A percentile compares a stretch with the other conserved stretches of the same genome.
Evolutionary conservation across 208 protist genomes (phyloP).

Genomic region (Acanthamoeba castellanii): DNA sequence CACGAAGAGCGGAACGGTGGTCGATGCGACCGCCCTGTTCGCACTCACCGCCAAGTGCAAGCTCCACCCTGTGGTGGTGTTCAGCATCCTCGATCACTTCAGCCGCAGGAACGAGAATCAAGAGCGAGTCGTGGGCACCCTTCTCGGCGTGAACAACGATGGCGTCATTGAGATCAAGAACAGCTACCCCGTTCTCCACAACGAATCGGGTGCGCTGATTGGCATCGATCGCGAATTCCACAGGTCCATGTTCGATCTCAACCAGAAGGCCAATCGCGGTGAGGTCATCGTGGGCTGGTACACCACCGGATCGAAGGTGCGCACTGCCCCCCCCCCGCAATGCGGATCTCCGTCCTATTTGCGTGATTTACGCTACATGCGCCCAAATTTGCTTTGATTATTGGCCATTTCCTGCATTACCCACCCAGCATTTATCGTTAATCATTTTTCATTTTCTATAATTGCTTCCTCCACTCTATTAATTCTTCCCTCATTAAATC

Average conservation of each 20-base stretch:
- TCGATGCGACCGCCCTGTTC: slow-evolving; percentile 91
- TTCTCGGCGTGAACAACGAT: slow-evolving; percentile 84
- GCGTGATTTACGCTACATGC: background rate
- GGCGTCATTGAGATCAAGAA: slow-evolving; percentile 88
- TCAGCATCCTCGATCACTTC: slow-evolving; percentile 88
- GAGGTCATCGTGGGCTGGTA: slow-evolving; percentile 89
- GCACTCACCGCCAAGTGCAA: slow-evolving; percentile 93
- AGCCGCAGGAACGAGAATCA: slow-evolving; percentile 81
- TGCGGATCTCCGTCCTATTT: background rate
- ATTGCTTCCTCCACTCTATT: background rate
- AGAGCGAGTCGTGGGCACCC: slow-evolving; percentile 88
- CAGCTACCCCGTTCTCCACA: slow-evolving; percentile 87
- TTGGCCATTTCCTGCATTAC: no score
- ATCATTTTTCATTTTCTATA: background rate
- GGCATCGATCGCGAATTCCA: slow-evolving; percentile 88
- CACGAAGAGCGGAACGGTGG: slow-evolving; percentile 91
- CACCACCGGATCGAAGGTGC: slow-evolving; percentile 81
- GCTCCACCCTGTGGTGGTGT: slow-evolving; percentile 88
- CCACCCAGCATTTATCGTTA: background rate
- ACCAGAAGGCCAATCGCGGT: slow-evolving; percentile 83
- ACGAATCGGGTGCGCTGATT: slow-evolving; percentile 78
- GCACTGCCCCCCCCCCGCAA: background rate
- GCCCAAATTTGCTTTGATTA: background rate
- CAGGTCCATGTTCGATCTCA: slow-evolving; percentile 86
- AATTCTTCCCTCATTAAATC: background rate